phyloP scores from a whole-genome alignment of 1,139 yeast genomes.

The Kodamaea derodonti region DNA sequence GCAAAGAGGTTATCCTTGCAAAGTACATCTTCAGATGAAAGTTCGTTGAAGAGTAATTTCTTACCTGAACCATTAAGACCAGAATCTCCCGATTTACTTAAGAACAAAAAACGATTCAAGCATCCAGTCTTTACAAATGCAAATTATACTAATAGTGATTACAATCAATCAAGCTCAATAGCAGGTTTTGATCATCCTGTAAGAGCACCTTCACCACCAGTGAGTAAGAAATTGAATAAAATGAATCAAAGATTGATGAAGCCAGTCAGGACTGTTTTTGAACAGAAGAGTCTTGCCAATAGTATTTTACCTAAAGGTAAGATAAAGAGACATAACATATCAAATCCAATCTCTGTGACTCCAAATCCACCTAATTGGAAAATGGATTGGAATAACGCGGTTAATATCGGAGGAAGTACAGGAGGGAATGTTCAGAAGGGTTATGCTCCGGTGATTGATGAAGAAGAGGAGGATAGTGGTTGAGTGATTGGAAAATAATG shows the following conservation, averaged over 20 bases:
- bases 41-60: slow-evolving; percentile 16
- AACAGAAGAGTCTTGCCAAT: slow-evolving; percentile 8
- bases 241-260: slow-evolving; percentile 10
- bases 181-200: slow-evolving; percentile 8
- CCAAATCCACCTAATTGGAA: slow-evolving; percentile 7
- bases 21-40: slow-evolving; percentile 39
- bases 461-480: slow-evolving; percentile 25
- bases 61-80: slow-evolving; percentile 18
- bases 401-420: neutral
- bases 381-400: slow-evolving; percentile 5
- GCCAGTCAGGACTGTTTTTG: slow-evolving; percentile 12
- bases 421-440: slow-evolving; percentile 6
- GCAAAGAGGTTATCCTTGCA: slow-evolving; percentile 30
- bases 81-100: slow-evolving; percentile 19
- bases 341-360: slow-evolving; percentile 8
- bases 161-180: neutral
- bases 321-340: slow-evolving; percentile 7
- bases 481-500: neutral
- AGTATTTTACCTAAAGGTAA: slow-evolving; percentile 6
- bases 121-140: slow-evolving; percentile 7
- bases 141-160: slow-evolving; percentile 3
- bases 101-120: slow-evolving; percentile 15
- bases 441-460: slow-evolving; percentile 24
- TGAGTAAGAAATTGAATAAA: slow-evolving; percentile 22
- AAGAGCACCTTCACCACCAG: slow-evolving; percentile 37